A percentile compares a stretch with the other conserved stretches of the same genome.
These are phyloP conservation scores for Mortierella claussenii DNA, from an alignment of 192 early-diverging fungal species.

Conservation along the genomic window DNA sequence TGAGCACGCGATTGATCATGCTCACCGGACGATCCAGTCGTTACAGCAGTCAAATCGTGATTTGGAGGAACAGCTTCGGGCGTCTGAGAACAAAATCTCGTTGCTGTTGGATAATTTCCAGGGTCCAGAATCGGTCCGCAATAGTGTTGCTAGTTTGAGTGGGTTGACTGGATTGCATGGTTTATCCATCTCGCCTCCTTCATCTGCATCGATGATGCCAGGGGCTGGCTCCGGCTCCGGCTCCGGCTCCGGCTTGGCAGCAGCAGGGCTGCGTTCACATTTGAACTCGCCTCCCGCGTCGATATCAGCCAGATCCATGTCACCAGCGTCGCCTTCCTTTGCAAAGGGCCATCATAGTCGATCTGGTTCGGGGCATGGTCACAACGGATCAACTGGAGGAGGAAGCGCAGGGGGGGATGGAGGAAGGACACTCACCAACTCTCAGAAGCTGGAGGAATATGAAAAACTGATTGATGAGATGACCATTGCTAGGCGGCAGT, in stretches of 20 bases:
- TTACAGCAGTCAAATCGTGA: slow-evolving; percentile 27
- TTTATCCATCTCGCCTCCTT: not conserved
- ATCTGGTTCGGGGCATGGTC: not conserved
- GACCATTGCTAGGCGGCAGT: slow-evolving; percentile 21
- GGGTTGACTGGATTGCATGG: slow-evolving; percentile 5
- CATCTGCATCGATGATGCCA: not conserved
- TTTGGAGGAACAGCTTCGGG: slow-evolving; percentile 46
- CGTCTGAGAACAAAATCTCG: slow-evolving; percentile 50
- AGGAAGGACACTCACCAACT: slow-evolving; percentile 16
- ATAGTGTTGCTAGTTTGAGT: slow-evolving; percentile 32
- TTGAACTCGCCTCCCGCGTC: not conserved
- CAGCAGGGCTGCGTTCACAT: not conserved
- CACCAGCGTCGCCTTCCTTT: not conserved
- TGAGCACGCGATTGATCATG: slow-evolving; percentile 17
- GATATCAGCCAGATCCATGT: slow-evolving; percentile 3
- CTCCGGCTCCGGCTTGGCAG: not conserved
- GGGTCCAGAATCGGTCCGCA: slow-evolving; percentile 28
- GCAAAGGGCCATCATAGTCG: not conserved
- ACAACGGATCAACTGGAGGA: no score
- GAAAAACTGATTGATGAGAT: slow-evolving; percentile 49
- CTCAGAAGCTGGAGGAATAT: slow-evolving; percentile 39
- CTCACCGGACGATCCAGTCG: slow-evolving; percentile 24
- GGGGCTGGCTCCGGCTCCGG: not conserved
- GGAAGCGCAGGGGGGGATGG: no score
- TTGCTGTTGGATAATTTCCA: slow-evolving; percentile 44